Conservation (phyloP, 192 early-diverging fungal species). For the Paraglomus occultum region DNA sequence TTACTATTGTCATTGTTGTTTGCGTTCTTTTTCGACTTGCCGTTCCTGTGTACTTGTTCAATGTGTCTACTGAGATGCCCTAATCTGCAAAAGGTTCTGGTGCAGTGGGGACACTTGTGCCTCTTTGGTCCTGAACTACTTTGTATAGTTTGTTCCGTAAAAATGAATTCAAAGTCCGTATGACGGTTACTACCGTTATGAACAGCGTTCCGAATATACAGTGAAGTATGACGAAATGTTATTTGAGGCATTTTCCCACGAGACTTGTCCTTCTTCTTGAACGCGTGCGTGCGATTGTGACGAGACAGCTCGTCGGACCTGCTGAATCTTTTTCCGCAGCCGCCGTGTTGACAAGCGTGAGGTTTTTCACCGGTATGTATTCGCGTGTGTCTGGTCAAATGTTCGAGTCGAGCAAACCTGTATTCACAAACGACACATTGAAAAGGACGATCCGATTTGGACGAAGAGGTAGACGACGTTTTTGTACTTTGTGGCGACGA, state of each 20-base stretch:
- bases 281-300: constrained; percentile 56
- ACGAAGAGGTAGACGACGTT: constrained; percentile 33
- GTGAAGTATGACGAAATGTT: background rate
- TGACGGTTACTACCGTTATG: background rate
- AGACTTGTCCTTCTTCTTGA: constrained; percentile 1
- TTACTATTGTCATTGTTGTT: too few species aligned
- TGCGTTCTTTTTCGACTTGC: too few species aligned
- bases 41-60: too few species aligned
- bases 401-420: constrained; percentile 8
- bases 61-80: too few species aligned
- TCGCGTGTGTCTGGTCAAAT: constrained; percentile 49
- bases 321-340: constrained; percentile 72
- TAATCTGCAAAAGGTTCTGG: too few species aligned
- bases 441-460: constrained; percentile 43
- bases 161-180: background rate
- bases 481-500: too few species aligned
- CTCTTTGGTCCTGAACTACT: background rate
- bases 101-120: too few species aligned
- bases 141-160: background rate
- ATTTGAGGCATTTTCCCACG: background rate
- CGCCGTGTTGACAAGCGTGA: constrained; percentile 61
- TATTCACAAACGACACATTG: background rate
- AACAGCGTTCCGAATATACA: background rate
- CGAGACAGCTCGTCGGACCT: constrained; percentile 71
- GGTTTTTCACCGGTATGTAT: constrained; percentile 79